Percentiles rank a stretch among this genome's conserved stretches.
Conservation (phyloP, 2,329 filamentous ascomycete genomes). For the Celoporthe dispersa region DNA sequence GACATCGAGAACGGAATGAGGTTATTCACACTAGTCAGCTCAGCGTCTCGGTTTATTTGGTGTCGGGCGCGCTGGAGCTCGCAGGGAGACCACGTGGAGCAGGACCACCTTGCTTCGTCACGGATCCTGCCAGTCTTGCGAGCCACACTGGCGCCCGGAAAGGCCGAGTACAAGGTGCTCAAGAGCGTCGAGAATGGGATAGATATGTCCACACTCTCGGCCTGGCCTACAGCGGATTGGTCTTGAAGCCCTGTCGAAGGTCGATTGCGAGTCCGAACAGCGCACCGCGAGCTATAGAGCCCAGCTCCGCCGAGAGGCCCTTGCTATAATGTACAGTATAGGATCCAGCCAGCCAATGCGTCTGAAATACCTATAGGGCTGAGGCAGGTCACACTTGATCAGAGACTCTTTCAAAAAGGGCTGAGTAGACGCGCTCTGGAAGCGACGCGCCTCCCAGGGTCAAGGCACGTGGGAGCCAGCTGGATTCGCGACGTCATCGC, state of each 20-base stretch:
- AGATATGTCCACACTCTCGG: neutral
- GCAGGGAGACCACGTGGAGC: neutral
- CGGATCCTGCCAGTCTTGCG: neutral
- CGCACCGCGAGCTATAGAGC: neutral
- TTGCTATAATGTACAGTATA: neutral
- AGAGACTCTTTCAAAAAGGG: neutral
- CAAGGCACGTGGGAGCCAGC: neutral
- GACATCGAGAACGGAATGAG: neutral
- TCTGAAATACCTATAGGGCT: neutral
- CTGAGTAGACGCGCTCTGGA: neutral
- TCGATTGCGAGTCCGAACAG: neutral
- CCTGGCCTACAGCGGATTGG: neutral
- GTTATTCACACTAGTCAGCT: conserved; percentile 15
- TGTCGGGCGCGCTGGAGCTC: neutral
- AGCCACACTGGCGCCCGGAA: neutral
- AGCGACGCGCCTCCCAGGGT: neutral
- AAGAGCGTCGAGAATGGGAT: neutral
- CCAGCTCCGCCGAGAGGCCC: neutral
- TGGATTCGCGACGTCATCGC: conserved; percentile 20
- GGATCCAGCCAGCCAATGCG: neutral
- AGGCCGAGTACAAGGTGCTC: neutral
- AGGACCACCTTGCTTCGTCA: neutral
- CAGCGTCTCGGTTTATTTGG: neutral
- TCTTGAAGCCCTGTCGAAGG: neutral
- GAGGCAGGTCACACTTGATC: conserved; percentile 2